A percentile compares a stretch with the other conserved stretches of the same genome.
Conservation (phyloP, 1,284 basidiomycete genomes). For the Austropuccinia psidii region DNA sequence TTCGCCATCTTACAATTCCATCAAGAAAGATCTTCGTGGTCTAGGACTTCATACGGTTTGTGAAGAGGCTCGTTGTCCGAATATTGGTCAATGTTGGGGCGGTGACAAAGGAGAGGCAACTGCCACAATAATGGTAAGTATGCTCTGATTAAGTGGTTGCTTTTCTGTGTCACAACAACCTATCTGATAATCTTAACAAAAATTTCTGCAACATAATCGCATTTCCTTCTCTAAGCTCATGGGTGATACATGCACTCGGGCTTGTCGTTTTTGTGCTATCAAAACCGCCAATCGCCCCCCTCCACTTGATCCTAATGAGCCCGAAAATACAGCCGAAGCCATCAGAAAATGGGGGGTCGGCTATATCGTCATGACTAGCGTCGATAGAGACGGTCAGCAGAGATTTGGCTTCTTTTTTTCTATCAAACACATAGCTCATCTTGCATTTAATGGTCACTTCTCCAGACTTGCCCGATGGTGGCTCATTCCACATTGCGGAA, state of each 20-base stretch:
- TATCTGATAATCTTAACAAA: neutral
- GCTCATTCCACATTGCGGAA: conserved; percentile 84
- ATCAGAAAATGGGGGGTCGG: conserved; percentile 97
- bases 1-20: conserved; percentile 76
- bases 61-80: conserved; percentile 97
- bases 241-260: conserved; percentile 99
- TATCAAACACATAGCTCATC: neutral
- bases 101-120: conserved; percentile 74
- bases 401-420: neutral
- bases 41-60: conserved; percentile 91
- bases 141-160: no score
- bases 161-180: neutral
- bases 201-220: neutral
- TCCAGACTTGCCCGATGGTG: conserved; percentile 81
- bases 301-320: conserved; percentile 90
- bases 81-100: conserved; percentile 99
- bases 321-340: conserved; percentile 96
- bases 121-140: conserved; percentile 91
- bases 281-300: conserved; percentile 84
- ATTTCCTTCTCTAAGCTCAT: conserved; percentile 60
- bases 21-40: conserved; percentile 90
- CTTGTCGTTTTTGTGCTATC: conserved; percentile 94
- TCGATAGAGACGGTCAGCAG: conserved; percentile 81
- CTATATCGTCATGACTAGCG: conserved; percentile 94
- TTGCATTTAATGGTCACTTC: neutral